Evolutionary conservation across 768 basidiomycete genomes (phyloP).

Genomic region (Lentinus brumalis): DNA sequence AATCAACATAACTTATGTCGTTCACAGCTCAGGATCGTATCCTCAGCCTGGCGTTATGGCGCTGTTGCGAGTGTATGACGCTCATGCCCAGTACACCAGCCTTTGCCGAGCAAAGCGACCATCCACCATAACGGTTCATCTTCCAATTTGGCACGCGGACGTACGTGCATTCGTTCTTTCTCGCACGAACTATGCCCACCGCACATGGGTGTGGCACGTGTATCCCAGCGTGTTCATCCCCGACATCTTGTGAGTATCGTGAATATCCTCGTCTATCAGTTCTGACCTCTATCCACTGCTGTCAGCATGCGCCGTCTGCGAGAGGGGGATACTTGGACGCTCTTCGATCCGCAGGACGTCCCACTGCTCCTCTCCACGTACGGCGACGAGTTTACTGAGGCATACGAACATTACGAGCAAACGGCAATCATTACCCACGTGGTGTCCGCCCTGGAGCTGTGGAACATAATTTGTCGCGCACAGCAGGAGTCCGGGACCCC

Average conservation of each 20-base stretch:
- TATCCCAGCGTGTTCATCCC: background rate
- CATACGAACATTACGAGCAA: background rate
- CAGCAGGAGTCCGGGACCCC: background rate
- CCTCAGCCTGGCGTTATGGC: background rate
- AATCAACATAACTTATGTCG: too few species aligned
- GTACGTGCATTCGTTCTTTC: background rate
- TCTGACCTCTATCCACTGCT: too few species aligned
- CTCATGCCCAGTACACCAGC: background rate
- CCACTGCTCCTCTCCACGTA: background rate
- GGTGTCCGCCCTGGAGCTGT: background rate
- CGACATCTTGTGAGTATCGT: background rate
- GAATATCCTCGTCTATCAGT: too few species aligned
- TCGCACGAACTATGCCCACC: background rate
- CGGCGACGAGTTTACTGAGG: background rate
- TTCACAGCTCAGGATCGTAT: too few species aligned
- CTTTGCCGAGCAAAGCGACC: background rate
- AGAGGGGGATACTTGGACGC: background rate
- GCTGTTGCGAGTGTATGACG: background rate
- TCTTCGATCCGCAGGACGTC: background rate
- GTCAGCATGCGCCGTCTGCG: background rate
- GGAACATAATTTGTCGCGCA: background rate
- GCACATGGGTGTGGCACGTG: background rate
- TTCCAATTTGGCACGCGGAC: background rate
- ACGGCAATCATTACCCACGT: background rate
- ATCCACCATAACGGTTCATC: background rate